Evolutionary conservation across 1,284 basidiomycete genomes (phyloP).

Genomic region (Inonotus obliquus): DNA sequence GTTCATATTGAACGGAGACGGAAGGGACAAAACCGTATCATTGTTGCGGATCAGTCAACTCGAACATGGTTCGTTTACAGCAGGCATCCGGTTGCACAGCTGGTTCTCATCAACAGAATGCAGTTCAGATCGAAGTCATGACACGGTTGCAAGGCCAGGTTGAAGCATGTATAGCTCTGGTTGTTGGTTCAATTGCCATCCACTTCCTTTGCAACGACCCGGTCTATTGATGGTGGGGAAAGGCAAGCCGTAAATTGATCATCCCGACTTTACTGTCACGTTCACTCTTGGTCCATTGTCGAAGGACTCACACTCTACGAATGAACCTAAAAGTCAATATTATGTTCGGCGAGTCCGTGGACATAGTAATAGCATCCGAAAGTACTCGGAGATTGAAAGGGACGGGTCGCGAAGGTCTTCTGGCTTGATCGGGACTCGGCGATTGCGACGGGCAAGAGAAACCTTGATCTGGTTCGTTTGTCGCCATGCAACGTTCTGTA

Average conservation of each 20-base stretch:
- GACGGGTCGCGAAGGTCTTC: slow-evolving; percentile 6
- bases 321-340: neutral
- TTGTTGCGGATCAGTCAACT: neutral
- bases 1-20: slow-evolving; percentile 4
- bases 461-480: slow-evolving; percentile 13
- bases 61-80: neutral
- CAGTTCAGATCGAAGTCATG: neutral
- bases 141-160: neutral
- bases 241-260: too few relatives aligned
- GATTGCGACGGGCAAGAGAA: slow-evolving; percentile 4
- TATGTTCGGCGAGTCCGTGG: neutral
- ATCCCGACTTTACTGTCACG: too few relatives aligned
- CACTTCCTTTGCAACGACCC: neutral
- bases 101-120: slow-evolving; percentile 1
- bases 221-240: neutral
- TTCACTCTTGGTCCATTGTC: too few relatives aligned
- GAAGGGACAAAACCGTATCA: neutral
- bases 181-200: neutral
- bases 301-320: too few relatives aligned
- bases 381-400: slow-evolving; percentile 9
- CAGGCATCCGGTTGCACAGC: neutral
- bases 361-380: neutral
- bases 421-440: slow-evolving; percentile 1
- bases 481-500: slow-evolving; percentile 10
- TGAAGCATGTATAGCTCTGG: neutral